Evolutionary conservation across 495 filamentous ascomycete species (phyloP), one percentile per base, ranked within the genome.

Genomic region (Aspergillus baeticus): DNA sequence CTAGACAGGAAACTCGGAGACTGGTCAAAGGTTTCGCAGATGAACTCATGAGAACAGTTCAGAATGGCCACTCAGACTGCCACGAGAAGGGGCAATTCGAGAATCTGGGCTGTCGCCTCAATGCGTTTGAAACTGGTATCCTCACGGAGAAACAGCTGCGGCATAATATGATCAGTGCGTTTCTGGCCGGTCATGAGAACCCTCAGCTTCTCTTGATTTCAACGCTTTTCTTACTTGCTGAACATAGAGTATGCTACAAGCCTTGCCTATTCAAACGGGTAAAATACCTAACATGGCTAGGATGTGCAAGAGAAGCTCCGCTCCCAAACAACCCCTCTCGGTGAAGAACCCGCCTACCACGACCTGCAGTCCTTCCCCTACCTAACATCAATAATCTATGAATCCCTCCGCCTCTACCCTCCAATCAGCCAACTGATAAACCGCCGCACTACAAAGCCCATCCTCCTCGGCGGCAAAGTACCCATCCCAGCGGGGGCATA

Each of bases 171-270:
- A 64, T 67, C 3, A 62, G 64, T 4, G 39, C 55, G 1, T 76
- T 73, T 53, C 62, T 75, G 26, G 70, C 73, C 2, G 65, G 69
- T 2, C 70, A 74, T 18, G 73, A 75, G 52, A 77, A 77, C 50
- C 69, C 69, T 0, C 70, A 72, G 57, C 57, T 69, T 7, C 47
- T 61, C 29, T 47, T 73, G 35, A 63, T 69, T 1, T 66, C 67
- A 0, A 61, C 60, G n/a, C 43, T 77, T 0, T 71, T 66, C 23
- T 51, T 72, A 7, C 57, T 77, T 11, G 73, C 63, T 8, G 63
- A 68, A 21, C 55, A 72, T 49, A 62, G 31, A 6, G 48, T 51
- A 38, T 46, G n/a, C n/a, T n/a, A n/a, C n/a, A n/a, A n/a, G n/a
- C n/a, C n/a, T n/a, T n/a, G n/a, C n/a, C n/a, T n/a, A n/a, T n/a